Conservation (phyloP, 805 yeast genomes). For the Candida pseudoglaebosa region DNA sequence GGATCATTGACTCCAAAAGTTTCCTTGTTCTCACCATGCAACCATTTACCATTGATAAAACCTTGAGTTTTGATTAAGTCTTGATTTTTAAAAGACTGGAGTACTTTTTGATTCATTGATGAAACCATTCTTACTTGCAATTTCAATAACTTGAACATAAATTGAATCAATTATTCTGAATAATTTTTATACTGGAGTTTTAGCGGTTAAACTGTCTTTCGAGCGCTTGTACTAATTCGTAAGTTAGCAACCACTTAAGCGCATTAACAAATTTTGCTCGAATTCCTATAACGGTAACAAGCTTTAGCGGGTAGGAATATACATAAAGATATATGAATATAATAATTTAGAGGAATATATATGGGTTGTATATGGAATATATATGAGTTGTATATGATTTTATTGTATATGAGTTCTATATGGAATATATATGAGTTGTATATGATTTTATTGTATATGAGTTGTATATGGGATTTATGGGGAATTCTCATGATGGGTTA, state of each 20-base stretch:
- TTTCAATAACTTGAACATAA: not conserved
- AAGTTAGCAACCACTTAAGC: not conserved
- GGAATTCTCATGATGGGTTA: too few relatives aligned
- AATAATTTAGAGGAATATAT: too few relatives aligned
- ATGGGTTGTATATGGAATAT: too few relatives aligned
- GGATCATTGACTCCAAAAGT: constrained; percentile 74
- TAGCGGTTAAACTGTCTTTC: constrained; percentile 1
- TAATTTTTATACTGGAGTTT: not conserved
- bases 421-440: too few relatives aligned
- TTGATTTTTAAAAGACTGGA: constrained; percentile 35
- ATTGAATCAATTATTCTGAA: not conserved
- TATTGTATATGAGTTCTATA: too few relatives aligned
- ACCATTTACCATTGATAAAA: constrained; percentile 74
- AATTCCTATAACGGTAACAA: too few relatives aligned
- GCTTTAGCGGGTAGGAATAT: too few relatives aligned
- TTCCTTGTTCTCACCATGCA: constrained; percentile 35
- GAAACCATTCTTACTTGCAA: constrained; percentile 2
- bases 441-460: too few relatives aligned
- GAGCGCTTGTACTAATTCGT: constrained; percentile 1
- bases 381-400: too few relatives aligned
- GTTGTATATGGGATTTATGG: too few relatives aligned
- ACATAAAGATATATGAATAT: too few relatives aligned
- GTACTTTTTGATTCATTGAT: constrained; percentile 4
- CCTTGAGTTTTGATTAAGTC: constrained; percentile 58
- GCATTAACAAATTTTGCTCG: too few relatives aligned